Conservation (phyloP, 805 yeast genomes). For the Teunomyces funiuensis region DNA sequence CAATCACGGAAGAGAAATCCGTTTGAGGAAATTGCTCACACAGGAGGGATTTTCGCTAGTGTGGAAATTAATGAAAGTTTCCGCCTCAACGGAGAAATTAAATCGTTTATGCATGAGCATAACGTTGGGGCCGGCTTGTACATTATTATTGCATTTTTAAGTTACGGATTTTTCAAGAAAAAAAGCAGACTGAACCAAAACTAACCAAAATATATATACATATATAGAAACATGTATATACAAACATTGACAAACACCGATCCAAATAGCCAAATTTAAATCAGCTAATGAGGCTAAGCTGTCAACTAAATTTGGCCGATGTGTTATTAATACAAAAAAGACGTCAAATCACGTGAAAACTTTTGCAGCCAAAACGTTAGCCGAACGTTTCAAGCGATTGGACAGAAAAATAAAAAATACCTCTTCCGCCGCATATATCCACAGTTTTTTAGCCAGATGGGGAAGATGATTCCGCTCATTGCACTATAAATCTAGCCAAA, state of each 20-base stretch:
- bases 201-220: background rate
- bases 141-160: slow-evolving; percentile 17
- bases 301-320: too few species aligned
- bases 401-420: background rate
- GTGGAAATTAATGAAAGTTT: background rate
- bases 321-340: background rate
- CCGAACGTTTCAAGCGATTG: background rate
- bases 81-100: background rate
- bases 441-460: background rate
- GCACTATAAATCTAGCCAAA: background rate
- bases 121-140: slow-evolving; percentile 20
- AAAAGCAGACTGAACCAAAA: background rate
- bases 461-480: background rate
- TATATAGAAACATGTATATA: too few species aligned
- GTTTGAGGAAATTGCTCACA: background rate
- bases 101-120: slow-evolving; percentile 9
- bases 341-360: slow-evolving; percentile 3
- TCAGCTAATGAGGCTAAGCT: background rate
- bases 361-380: background rate
- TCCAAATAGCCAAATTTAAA: too few species aligned
- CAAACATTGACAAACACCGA: too few species aligned
- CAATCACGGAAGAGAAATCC: slow-evolving; percentile 1
- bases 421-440: background rate
- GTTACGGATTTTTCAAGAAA: slow-evolving; percentile 16
- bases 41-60: background rate